Conservation (phyloP, 768 basidiomycete species). For the Russula sp. region DNA sequence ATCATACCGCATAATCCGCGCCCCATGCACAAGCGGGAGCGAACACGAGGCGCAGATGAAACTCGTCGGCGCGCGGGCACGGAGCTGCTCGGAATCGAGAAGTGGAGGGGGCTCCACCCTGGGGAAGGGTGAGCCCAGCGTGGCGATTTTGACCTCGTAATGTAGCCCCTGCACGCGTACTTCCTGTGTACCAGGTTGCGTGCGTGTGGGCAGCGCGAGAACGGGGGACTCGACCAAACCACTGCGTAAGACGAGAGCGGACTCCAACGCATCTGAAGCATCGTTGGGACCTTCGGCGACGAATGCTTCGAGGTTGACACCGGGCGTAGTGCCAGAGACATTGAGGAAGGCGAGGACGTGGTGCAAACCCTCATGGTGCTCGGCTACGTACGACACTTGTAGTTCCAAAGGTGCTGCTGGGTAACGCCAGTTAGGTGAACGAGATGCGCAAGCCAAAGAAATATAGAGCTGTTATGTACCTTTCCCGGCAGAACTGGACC, state of each 20-base stretch:
- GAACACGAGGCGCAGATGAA: constrained; percentile 80
- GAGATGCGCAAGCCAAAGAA: background rate
- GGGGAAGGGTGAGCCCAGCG: constrained; percentile 22
- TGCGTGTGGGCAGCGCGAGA: constrained; percentile 49
- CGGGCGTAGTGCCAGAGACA: constrained; percentile 41
- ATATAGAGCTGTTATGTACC: constrained; percentile 22
- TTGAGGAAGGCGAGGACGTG: constrained; percentile 72
- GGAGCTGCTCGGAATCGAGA: constrained; percentile 64
- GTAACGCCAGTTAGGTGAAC: background rate
- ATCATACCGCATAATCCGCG: constrained; percentile 48
- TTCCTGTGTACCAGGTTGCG: constrained; percentile 52
- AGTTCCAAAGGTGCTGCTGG: constrained; percentile 22
- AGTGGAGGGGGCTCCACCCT: constrained; percentile 35
- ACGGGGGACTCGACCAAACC: constrained; percentile 49
- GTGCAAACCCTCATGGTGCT: constrained; percentile 81
- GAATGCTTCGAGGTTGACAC: constrained; percentile 56
- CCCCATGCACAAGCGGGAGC: constrained; percentile 52
- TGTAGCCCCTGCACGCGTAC: constrained; percentile 48
- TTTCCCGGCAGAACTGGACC: constrained; percentile 27
- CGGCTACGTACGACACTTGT: constrained; percentile 50
- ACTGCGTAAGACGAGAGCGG: constrained; percentile 50
- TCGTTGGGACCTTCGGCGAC: constrained; percentile 42
- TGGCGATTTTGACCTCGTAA: constrained; percentile 65
- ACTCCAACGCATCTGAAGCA: background rate
- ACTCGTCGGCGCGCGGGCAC: constrained; percentile 44